phyloP scores from a whole-genome alignment of 768 basidiomycete species.

The Candolleomyces aberdarensis region DNA sequence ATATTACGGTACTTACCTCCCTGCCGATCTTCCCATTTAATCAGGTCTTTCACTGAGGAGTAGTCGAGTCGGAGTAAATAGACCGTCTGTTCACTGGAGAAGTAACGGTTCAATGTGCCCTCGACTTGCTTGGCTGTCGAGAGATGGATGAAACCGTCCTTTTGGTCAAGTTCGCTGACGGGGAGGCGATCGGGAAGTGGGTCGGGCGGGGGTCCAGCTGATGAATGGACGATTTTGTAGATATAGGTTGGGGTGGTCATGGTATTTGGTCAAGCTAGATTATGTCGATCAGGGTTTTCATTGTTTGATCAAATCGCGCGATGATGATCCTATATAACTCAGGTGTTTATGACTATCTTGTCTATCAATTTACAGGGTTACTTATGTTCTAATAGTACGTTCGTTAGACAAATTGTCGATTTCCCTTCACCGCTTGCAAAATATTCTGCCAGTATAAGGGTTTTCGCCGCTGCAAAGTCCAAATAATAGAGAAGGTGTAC shows the following conservation, averaged over 20 bases:
- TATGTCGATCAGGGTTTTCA: too few relatives aligned
- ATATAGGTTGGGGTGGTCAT: slow-evolving; percentile 42
- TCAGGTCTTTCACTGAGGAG: slow-evolving; percentile 30
- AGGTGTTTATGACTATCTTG: too few relatives aligned
- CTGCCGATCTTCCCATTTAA: slow-evolving; percentile 50
- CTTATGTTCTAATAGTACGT: too few relatives aligned
- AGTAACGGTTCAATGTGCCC: slow-evolving; percentile 46
- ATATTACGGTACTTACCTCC: slow-evolving; percentile 21
- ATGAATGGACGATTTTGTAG: slow-evolving; percentile 56
- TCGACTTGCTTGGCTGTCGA: slow-evolving; percentile 51
- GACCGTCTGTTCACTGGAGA: slow-evolving; percentile 33
- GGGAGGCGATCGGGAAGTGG: slow-evolving; percentile 45
- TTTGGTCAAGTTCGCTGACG: slow-evolving; percentile 45
- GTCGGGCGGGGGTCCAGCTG: slow-evolving; percentile 32
- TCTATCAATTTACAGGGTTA: too few relatives aligned
- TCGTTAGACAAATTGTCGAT: too few relatives aligned
- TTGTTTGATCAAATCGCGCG: too few relatives aligned
- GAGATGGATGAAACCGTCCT: slow-evolving; percentile 52
- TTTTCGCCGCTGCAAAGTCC: slow-evolving; percentile 39
- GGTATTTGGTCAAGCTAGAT: too few relatives aligned
- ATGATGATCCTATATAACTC: too few relatives aligned
- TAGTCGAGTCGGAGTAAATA: slow-evolving; percentile 45
- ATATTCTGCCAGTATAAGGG: neutral
- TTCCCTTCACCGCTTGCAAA: neutral
- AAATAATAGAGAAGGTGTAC: slow-evolving; percentile 48